These are phyloP conservation scores for Crepidotus variabilis DNA, from an alignment of 768 basidiomycete species.

Conservation along the genomic window DNA sequence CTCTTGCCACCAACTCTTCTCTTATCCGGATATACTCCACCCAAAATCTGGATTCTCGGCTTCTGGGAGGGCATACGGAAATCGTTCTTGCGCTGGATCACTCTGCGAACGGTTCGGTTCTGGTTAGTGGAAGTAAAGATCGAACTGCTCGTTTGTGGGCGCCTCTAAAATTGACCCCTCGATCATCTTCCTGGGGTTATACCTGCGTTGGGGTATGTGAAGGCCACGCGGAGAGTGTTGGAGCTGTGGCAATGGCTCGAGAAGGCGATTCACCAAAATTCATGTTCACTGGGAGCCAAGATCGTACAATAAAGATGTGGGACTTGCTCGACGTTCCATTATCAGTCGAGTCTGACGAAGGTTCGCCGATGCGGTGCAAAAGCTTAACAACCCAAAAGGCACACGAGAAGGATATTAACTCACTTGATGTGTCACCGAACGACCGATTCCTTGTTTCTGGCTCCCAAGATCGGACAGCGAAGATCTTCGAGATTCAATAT, in stretches of 20 bases:
- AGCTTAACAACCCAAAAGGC: conserved; percentile 85
- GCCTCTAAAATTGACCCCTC: conserved; percentile 16
- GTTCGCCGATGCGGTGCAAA: conserved; percentile 48
- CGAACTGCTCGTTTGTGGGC: conserved; percentile 85
- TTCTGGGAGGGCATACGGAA: conserved; percentile 86
- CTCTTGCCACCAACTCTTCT: conserved; percentile 96
- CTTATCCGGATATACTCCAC: conserved; percentile 88
- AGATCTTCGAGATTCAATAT: conserved; percentile 79
- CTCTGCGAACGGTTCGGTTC: conserved; percentile 58
- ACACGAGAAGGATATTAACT: conserved; percentile 99
- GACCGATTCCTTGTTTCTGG: conserved; percentile 87
- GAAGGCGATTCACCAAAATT: conserved; percentile 49
- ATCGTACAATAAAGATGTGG: conserved; percentile 99
- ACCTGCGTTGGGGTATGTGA: conserved; percentile 83
- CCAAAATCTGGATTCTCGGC: conserved; percentile 71
- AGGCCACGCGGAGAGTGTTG: conserved; percentile 92
- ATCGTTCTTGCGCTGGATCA: conserved; percentile 86
- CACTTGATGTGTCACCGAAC: conserved; percentile 89
- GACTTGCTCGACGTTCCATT: conserved; percentile 61
- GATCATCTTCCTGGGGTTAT: conserved; percentile 45
- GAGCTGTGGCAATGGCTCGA: conserved; percentile 82
- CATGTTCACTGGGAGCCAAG: conserved; percentile 94
- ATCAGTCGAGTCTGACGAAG: conserved; percentile 17
- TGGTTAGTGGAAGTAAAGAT: conserved; percentile 95
- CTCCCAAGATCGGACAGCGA: conserved; percentile 93